Conservation (phyloP, 164 flowering plant species). For the Annona cherimola region DNA sequence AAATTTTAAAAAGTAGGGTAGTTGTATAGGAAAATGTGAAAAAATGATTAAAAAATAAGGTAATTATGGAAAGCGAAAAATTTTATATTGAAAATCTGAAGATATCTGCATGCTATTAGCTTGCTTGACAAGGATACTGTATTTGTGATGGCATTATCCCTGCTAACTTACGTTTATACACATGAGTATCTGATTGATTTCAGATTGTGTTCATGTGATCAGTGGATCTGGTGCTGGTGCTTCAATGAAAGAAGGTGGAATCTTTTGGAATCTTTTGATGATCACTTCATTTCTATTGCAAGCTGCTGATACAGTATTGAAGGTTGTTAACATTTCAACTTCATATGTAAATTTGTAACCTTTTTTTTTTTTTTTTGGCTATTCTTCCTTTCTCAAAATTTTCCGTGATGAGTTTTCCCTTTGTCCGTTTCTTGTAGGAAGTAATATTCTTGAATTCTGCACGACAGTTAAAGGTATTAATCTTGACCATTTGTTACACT, state of each 20-base stretch:
- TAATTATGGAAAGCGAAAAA: too few relatives aligned
- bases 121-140: too few relatives aligned
- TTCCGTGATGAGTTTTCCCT: background rate
- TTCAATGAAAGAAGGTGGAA: conserved; percentile 67
- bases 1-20: too few relatives aligned
- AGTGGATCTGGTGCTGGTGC: conserved; percentile 88
- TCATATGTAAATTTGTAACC: background rate
- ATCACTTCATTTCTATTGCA: conserved; percentile 77
- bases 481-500: background rate
- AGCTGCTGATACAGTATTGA: conserved; percentile 92
- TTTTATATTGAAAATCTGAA: too few relatives aligned
- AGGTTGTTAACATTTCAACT: conserved; percentile 40
- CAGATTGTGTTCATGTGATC: conserved; percentile 20
- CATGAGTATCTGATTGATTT: background rate
- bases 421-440: conserved; percentile 51
- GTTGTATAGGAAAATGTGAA: too few relatives aligned
- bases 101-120: too few relatives aligned
- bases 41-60: too few relatives aligned
- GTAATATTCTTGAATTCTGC: conserved; percentile 63
- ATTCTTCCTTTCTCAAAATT: conserved; percentile 2
- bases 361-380: background rate
- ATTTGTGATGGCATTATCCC: too few relatives aligned
- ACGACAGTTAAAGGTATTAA: conserved; percentile 52
- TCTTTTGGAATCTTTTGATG: conserved; percentile 93
- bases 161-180: too few relatives aligned